Evolutionary conservation across 106 monocot genomes (phyloP).

Genomic region (Dendrobium officinale): DNA sequence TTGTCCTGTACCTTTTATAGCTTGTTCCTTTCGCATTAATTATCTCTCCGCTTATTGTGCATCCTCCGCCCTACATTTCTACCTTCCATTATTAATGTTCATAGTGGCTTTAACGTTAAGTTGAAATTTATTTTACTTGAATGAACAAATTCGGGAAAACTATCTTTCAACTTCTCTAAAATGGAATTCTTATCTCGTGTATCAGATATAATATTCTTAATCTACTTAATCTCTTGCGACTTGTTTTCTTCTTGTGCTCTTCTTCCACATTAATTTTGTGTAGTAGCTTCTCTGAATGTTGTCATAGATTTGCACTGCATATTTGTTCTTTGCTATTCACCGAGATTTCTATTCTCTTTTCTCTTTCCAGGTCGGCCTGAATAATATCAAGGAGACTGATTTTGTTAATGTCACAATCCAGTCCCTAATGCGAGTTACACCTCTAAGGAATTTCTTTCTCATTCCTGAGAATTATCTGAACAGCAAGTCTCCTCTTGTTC

Average conservation of each 20-base stretch:
- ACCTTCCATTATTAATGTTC: background rate
- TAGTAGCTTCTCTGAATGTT: background rate
- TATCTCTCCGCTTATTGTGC: background rate
- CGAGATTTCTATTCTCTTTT: background rate
- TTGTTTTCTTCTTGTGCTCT: background rate
- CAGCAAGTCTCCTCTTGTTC: conserved; percentile 87
- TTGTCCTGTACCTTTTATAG: no score
- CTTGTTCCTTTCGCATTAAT: background rate
- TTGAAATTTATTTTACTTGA: background rate
- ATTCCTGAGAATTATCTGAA: conserved; percentile 90
- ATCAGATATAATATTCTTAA: background rate
- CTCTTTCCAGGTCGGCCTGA: conserved; percentile 80
- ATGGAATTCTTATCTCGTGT: background rate
- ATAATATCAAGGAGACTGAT: conserved; percentile 99
- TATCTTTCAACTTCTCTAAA: background rate
- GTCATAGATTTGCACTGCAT: conserved; percentile 1
- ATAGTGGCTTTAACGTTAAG: background rate
- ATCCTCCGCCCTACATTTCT: background rate
- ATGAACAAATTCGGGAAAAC: background rate
- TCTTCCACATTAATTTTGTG: background rate
- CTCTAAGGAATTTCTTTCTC: conserved; percentile 93
- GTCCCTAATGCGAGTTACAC: conserved; percentile 93
- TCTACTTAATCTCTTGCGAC: conserved; percentile 2
- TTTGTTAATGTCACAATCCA: conserved; percentile 99
- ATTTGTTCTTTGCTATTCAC: background rate